Percentiles rank a stretch among this genome's conserved stretches.
Evolutionary conservation across 495 filamentous ascomycete species (phyloP).

Genomic region (Aspergillus ostianus): DNA sequence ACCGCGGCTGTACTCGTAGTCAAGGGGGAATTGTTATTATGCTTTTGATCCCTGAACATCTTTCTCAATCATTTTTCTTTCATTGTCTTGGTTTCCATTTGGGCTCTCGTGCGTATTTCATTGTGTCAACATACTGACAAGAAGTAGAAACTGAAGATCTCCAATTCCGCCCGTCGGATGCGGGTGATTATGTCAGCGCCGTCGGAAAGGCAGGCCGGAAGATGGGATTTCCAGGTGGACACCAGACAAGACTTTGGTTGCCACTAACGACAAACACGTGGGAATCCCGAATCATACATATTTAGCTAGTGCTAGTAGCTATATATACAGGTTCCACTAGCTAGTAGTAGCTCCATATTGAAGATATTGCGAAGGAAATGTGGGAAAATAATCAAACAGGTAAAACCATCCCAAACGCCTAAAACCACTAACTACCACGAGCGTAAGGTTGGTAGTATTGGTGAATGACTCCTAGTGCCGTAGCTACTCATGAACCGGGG

Average conservation of each 20-base stretch:
- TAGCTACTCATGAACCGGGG: background rate
- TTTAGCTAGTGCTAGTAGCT: background rate
- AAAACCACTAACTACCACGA: background rate
- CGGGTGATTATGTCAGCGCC: constrained; percentile 27
- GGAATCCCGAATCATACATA: background rate
- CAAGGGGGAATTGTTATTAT: no score
- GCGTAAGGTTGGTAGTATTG: background rate
- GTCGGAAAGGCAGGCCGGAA: constrained; percentile 20
- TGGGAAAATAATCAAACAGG: background rate
- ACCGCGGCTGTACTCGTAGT: constrained; percentile 5
- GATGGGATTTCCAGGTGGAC: constrained; percentile 6
- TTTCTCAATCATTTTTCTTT: no score
- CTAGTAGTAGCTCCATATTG: background rate
- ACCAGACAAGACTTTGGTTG: background rate
- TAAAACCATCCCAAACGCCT: background rate
- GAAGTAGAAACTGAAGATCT: background rate
- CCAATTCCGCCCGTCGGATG: constrained; percentile 16
- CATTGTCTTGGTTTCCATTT: no score
- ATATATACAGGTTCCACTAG: background rate
- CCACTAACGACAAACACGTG: background rate
- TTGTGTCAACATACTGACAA: no score
- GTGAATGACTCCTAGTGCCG: background rate
- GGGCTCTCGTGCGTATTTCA: no score
- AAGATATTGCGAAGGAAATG: background rate
- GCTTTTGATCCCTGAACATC: no score